Evolutionary conservation across 192 early-diverging fungal genomes (phyloP).

Genomic region (Geranomyces variabilis): DNA sequence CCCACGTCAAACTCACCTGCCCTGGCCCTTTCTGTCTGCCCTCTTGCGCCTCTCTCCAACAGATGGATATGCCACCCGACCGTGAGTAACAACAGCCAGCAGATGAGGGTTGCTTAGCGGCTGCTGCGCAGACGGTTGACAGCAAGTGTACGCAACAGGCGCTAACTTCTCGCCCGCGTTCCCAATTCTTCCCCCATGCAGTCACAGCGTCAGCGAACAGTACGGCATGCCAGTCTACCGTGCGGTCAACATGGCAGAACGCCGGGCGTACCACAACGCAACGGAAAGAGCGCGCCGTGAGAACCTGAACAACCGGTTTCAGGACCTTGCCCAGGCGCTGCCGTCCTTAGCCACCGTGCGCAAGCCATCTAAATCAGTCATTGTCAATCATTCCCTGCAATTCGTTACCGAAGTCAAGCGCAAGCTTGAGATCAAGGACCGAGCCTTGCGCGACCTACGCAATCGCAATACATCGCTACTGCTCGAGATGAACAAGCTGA

Average conservation of each 20-base stretch:
- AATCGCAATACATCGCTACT: conserved; percentile 59
- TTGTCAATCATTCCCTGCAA: conserved; percentile 78
- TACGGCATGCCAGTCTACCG: conserved; percentile 8
- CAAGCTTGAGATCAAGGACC: conserved; percentile 36
- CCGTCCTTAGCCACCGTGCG: conserved; percentile 72
- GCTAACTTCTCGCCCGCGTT: not conserved
- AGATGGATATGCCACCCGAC: not conserved
- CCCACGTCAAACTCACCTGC: too few species aligned
- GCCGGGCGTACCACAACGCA: conserved; percentile 79
- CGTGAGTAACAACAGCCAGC: not conserved
- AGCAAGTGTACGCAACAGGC: not conserved
- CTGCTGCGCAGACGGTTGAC: not conserved
- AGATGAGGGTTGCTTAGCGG: not conserved
- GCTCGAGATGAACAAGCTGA: conserved; percentile 64
- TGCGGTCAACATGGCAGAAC: conserved; percentile 50
- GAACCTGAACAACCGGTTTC: conserved; percentile 77
- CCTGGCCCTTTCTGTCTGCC: not conserved
- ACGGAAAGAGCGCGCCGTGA: conserved; percentile 81
- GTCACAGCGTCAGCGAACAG: not conserved
- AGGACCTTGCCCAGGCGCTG: conserved; percentile 79
- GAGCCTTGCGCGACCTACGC: conserved; percentile 40
- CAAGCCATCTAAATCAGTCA: conserved; percentile 80
- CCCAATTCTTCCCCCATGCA: not conserved
- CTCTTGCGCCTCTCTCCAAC: too few species aligned
- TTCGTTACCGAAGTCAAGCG: conserved; percentile 41